A percentile compares a stretch with the other conserved stretches of the same genome.
phyloP scores from a whole-genome alignment of 495 filamentous ascomycete genomes.

The Penicillium taxi region DNA sequence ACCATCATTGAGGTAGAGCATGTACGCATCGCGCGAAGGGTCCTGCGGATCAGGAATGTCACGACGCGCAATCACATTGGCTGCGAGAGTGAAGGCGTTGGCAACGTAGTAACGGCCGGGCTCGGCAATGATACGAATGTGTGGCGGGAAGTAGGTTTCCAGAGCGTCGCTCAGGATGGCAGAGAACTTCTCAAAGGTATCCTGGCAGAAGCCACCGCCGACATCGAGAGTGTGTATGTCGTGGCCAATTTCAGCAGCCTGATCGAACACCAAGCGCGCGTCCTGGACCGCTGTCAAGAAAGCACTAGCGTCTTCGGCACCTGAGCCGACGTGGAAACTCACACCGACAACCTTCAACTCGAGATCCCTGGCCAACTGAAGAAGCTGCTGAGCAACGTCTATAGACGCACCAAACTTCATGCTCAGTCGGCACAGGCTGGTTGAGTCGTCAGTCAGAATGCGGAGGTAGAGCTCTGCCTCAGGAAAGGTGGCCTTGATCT shows the following conservation, averaged over 20 bases:
- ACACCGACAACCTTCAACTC: conserved; percentile 93
- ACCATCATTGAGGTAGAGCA: conserved; percentile 95
- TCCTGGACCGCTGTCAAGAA: conserved; percentile 87
- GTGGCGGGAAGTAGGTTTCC: conserved; percentile 77
- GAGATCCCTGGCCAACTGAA: conserved; percentile 75
- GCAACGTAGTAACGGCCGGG: conserved; percentile 93
- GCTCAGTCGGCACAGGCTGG: conserved; percentile 86
- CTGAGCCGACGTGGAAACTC: conserved; percentile 96
- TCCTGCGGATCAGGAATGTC: conserved; percentile 58
- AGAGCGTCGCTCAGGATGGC: conserved; percentile 68
- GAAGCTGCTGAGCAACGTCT: conserved; percentile 66
- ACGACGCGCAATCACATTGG: conserved; percentile 91
- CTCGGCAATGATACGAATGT: conserved; percentile 87
- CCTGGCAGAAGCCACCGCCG: conserved; percentile 82
- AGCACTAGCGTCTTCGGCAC: conserved; percentile 79
- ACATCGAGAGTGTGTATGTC: conserved; percentile 84
- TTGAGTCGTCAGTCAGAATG: conserved; percentile 93
- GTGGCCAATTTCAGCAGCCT: conserved; percentile 70
- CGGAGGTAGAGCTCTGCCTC: conserved; percentile 86
- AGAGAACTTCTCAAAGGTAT: conserved; percentile 88
- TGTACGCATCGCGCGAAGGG: conserved; percentile 60
- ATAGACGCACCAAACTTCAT: conserved; percentile 93
- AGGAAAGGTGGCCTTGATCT: conserved; percentile 86
- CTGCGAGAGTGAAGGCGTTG: conserved; percentile 85
- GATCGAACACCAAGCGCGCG: conserved; percentile 81